These are phyloP conservation scores for Exophiala dermatitidis DNA, from an alignment of 2,329 filamentous ascomycete genomes.

Conservation along the genomic window DNA sequence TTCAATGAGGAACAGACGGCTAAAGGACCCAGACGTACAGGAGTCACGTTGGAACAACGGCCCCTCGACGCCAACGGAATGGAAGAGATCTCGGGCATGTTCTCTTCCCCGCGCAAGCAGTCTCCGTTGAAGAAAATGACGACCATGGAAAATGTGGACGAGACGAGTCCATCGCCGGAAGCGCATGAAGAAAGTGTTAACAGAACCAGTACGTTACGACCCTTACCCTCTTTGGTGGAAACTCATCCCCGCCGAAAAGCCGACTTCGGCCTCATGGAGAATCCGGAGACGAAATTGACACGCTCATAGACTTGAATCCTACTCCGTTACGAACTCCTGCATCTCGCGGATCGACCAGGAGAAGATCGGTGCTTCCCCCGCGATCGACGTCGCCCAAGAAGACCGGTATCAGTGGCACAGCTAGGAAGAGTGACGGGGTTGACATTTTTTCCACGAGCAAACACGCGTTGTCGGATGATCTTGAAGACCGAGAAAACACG, in stretches of 20 bases:
- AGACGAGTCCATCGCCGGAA: conserved; percentile 43
- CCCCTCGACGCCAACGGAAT: conserved; percentile 86
- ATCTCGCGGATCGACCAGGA: conserved; percentile 31
- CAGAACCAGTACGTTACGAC: conserved; percentile 48
- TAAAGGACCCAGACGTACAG: conserved; percentile 65
- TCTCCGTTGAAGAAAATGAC: conserved; percentile 35
- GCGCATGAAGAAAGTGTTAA: conserved; percentile 58
- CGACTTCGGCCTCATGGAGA: too few species aligned
- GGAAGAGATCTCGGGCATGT: conserved; percentile 77
- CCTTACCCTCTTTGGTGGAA: background rate
- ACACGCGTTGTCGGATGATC: conserved; percentile 16
- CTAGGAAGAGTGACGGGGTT: conserved; percentile 23
- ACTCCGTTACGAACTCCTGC: conserved; percentile 37
- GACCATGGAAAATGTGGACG: conserved; percentile 22
- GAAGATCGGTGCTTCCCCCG: conserved; percentile 33
- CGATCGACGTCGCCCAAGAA: conserved; percentile 43
- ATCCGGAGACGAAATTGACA: background rate
- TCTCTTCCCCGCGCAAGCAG: conserved; percentile 72
- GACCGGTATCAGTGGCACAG: conserved; percentile 37
- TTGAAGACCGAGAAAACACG: conserved; percentile 20
- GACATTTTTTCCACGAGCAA: conserved; percentile 21
- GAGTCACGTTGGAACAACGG: conserved; percentile 71
- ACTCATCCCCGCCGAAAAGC: too few species aligned
- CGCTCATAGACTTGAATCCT: conserved; percentile 23
- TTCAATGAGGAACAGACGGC: conserved; percentile 7